Percentiles rank a stretch among this genome's conserved stretches.
phyloP scores from a whole-genome alignment of 2,329 filamentous ascomycete species.

The Huntiella abstrusa region DNA sequence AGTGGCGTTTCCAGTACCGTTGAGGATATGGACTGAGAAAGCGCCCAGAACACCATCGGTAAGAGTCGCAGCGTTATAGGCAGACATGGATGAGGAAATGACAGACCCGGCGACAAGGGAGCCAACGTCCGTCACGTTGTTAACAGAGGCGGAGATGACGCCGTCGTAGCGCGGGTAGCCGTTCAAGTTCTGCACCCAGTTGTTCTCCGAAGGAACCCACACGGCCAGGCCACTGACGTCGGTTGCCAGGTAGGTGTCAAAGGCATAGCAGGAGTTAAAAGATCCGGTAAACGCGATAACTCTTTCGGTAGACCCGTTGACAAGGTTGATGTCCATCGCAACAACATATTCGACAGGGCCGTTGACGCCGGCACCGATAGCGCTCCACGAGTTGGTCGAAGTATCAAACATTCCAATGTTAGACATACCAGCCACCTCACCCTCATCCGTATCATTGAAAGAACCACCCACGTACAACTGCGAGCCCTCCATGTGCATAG shows the following conservation, averaged over 20 bases:
- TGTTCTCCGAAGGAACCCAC: constrained; percentile 70
- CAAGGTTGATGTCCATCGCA: constrained; percentile 62
- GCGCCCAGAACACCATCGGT: constrained; percentile 31
- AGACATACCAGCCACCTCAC: constrained; percentile 43
- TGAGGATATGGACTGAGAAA: constrained; percentile 37
- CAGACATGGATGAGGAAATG: constrained; percentile 52
- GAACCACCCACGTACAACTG: constrained; percentile 65
- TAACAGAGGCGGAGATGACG: constrained; percentile 46
- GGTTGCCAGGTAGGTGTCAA: constrained; percentile 41
- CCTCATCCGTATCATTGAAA: constrained; percentile 56
- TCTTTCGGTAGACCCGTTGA: constrained; percentile 44
- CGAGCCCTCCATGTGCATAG: constrained; percentile 47
- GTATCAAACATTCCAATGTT: constrained; percentile 63
- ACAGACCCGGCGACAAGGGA: constrained; percentile 72
- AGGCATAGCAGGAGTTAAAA: constrained; percentile 55
- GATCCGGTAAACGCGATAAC: constrained; percentile 65
- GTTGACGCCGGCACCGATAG: constrained; percentile 73
- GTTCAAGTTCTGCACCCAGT: constrained; percentile 73
- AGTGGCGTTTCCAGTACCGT: constrained; percentile 19
- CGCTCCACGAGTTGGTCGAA: constrained; percentile 47
- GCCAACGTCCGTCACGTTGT: constrained; percentile 42
- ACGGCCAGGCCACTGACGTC: constrained; percentile 61
- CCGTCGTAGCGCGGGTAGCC: constrained; percentile 50
- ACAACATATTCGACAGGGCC: constrained; percentile 60
- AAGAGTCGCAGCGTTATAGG: constrained; percentile 54